phyloP scores from a whole-genome alignment of 306 rosid genomes.

The Lathyrus aphaca region DNA sequence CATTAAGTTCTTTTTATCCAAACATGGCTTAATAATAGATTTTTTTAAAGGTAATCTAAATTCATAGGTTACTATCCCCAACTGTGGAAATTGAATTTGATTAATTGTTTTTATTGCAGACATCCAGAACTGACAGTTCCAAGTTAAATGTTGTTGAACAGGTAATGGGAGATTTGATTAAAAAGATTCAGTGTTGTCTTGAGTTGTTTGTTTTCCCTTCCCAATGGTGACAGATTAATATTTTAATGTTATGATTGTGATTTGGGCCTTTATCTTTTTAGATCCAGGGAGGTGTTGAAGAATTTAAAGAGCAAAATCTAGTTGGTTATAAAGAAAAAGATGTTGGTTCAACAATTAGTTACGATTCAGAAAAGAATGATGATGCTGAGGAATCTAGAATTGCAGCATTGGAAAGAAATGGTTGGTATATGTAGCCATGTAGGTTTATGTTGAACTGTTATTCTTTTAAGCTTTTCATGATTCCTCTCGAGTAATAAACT shows the following conservation, averaged over 20 bases:
- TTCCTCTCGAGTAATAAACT: neutral
- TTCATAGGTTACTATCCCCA: slow-evolving; percentile 6
- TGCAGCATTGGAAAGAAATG: slow-evolving; percentile 50
- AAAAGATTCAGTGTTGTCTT: neutral
- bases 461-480: slow-evolving; percentile 19
- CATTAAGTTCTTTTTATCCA: no score
- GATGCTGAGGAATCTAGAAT: slow-evolving; percentile 47
- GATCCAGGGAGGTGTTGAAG: slow-evolving; percentile 61
- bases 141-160: slow-evolving; percentile 63
- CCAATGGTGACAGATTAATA: slow-evolving; percentile 7
- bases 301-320: slow-evolving; percentile 67
- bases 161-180: slow-evolving; percentile 49
- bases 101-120: slow-evolving; percentile 62
- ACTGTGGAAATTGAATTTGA: slow-evolving; percentile 38
- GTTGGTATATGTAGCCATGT: slow-evolving; percentile 47
- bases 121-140: slow-evolving; percentile 53
- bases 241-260: slow-evolving; percentile 4
- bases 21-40: neutral
- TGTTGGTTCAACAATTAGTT: slow-evolving; percentile 41
- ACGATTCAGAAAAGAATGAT: slow-evolving; percentile 40
- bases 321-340: slow-evolving; percentile 65
- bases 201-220: neutral
- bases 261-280: slow-evolving; percentile 3
- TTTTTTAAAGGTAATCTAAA: neutral
- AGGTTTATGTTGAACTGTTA: slow-evolving; percentile 24